Percentiles rank a stretch among this genome's conserved stretches.
These are phyloP conservation scores for Pezicula rhizophila DNA, from an alignment of 2,329 filamentous ascomycete genomes.

Conservation along the genomic window DNA sequence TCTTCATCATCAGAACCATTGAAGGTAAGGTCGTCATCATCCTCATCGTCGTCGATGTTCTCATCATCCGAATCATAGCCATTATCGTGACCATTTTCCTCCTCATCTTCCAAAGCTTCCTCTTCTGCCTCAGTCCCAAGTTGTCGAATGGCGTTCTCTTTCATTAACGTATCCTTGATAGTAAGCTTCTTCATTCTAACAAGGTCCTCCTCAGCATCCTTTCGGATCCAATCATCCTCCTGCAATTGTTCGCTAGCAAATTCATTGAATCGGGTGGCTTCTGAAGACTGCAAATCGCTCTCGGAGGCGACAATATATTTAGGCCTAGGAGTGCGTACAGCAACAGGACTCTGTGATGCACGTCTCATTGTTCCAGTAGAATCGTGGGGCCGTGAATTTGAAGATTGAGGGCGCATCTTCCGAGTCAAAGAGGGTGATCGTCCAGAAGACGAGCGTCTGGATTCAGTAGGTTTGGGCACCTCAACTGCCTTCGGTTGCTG, in stretches of 20 bases:
- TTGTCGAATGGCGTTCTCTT: slow-evolving; percentile 82
- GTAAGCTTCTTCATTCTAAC: slow-evolving; percentile 63
- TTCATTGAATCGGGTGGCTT: slow-evolving; percentile 72
- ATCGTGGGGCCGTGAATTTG: slow-evolving; percentile 13
- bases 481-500: slow-evolving; percentile 5
- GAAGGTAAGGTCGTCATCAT: slow-evolving; percentile 48
- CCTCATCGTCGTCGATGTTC: slow-evolving; percentile 40
- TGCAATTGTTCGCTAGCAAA: slow-evolving; percentile 79
- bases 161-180: slow-evolving; percentile 80
- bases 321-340: slow-evolving; percentile 30
- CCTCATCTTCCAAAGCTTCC: slow-evolving; percentile 72
- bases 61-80: slow-evolving; percentile 37
- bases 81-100: slow-evolving; percentile 38
- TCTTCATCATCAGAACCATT: slow-evolving; percentile 53
- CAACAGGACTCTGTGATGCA: slow-evolving; percentile 32
- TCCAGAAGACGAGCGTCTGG: slow-evolving; percentile 8
- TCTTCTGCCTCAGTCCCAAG: slow-evolving; percentile 87
- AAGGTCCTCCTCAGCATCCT: slow-evolving; percentile 48
- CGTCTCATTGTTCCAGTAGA: slow-evolving; percentile 26
- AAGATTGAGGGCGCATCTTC: slow-evolving; percentile 15
- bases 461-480: slow-evolving; percentile 12
- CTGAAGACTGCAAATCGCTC: slow-evolving; percentile 27
- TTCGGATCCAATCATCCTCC: slow-evolving; percentile 84
- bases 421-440: slow-evolving; percentile 23
- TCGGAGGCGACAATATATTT: slow-evolving; percentile 26